Evolutionary conservation across 192 early-diverging fungal species (phyloP).

Genomic region (Coemansia sp.): DNA sequence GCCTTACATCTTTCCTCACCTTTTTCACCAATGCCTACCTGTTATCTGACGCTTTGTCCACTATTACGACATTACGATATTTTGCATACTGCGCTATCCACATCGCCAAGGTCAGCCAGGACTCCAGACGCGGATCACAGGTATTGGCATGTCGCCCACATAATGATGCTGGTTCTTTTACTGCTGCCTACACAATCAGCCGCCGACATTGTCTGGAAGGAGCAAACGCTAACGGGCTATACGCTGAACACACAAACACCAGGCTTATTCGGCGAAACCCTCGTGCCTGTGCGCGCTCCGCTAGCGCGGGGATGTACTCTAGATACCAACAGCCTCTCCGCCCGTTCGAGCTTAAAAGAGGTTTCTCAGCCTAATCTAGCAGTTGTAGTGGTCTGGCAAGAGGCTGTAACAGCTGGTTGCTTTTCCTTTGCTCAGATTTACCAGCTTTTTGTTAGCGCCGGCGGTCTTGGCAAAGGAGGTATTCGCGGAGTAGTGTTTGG

Average conservation of each 20-base stretch:
- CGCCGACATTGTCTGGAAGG: slow-evolving; percentile 15
- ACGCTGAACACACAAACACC: slow-evolving; percentile 4
- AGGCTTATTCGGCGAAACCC: background rate
- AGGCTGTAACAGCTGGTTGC: slow-evolving; percentile 28
- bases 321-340: background rate
- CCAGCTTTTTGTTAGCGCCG: slow-evolving; percentile 4
- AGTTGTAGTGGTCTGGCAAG: slow-evolving; percentile 35
- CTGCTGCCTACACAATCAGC: background rate
- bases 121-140: background rate
- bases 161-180: background rate
- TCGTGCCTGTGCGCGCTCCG: slow-evolving; percentile 15
- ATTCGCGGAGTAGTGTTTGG: slow-evolving; percentile 27
- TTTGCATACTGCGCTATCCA: background rate
- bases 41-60: background rate
- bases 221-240: slow-evolving; percentile 6
- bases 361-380: background rate
- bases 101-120: background rate
- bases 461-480: background rate
- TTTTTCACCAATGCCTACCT: background rate
- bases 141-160: background rate
- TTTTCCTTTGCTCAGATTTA: slow-evolving; percentile 30
- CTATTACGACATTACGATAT: background rate
- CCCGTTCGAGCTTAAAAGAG: background rate
- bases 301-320: slow-evolving; percentile 13
- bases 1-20: background rate